Evolutionary conservation across 2,329 filamentous ascomycete species (phyloP).

Genomic region (Verticillium nonalfalfae): DNA sequence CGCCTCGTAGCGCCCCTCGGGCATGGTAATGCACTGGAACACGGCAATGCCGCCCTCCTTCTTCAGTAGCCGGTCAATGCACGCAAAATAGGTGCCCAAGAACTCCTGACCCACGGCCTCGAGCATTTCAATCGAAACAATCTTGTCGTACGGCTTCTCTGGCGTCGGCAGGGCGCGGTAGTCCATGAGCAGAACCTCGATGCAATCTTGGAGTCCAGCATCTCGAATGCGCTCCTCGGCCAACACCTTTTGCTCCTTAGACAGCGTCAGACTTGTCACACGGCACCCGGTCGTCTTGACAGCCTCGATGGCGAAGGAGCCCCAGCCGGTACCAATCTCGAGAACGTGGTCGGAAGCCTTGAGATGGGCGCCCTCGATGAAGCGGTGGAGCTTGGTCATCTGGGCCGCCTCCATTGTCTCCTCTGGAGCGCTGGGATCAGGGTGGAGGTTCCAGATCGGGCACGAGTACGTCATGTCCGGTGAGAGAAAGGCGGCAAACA

Average conservation of each 20-base stretch:
- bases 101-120: conserved; percentile 67
- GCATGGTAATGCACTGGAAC: conserved; percentile 75
- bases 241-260: conserved; percentile 60
- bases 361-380: conserved; percentile 59
- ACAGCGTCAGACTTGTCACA: conserved; percentile 63
- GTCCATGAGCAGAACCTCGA: conserved; percentile 62
- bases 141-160: conserved; percentile 56
- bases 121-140: conserved; percentile 73
- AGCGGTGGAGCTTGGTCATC: conserved; percentile 57
- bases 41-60: conserved; percentile 59
- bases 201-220: conserved; percentile 53
- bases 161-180: conserved; percentile 57
- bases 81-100: conserved; percentile 60
- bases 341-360: conserved; percentile 61
- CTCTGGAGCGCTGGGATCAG: conserved; percentile 28
- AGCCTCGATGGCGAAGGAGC: conserved; percentile 65
- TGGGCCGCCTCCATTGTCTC: conserved; percentile 62
- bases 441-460: conserved; percentile 53
- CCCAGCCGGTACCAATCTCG: conserved; percentile 73
- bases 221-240: conserved; percentile 58
- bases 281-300: conserved; percentile 59
- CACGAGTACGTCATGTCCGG: conserved; percentile 75
- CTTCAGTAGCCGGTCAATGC: conserved; percentile 59
- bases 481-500: conserved; percentile 68
- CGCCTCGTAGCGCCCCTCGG: conserved; percentile 58